These are phyloP conservation scores for Leccinum obscurum DNA, from an alignment of 768 basidiomycete genomes.

Conservation along the genomic window DNA sequence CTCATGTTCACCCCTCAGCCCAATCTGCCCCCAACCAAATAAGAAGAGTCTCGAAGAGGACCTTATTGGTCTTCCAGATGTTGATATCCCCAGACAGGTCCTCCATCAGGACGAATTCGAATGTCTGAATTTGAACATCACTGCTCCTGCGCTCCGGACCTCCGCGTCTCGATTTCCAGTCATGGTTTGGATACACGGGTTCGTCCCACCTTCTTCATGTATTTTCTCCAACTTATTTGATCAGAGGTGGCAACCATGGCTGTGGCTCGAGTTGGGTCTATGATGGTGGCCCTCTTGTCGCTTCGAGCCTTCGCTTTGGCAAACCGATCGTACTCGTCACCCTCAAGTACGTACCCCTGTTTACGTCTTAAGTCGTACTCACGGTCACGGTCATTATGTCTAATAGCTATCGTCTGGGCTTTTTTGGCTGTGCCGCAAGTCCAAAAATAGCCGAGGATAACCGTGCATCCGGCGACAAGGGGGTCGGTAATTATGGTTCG, in stretches of 20 bases:
- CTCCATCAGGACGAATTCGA: constrained; percentile 73
- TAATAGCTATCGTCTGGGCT: constrained; percentile 69
- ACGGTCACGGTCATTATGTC: constrained; percentile 8
- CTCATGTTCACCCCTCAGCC: constrained; percentile 40
- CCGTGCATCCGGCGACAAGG: constrained; percentile 59
- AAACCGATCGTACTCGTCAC: constrained; percentile 74
- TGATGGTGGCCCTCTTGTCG: constrained; percentile 71
- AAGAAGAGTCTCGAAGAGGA: constrained; percentile 55
- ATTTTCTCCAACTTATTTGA: constrained; percentile 21
- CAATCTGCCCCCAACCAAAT: constrained; percentile 71
- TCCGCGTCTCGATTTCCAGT: constrained; percentile 62
- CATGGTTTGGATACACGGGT: constrained; percentile 91
- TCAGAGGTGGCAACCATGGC: constrained; percentile 70
- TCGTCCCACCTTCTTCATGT: constrained; percentile 26
- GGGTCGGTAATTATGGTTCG: constrained; percentile 77
- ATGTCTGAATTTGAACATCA: constrained; percentile 79
- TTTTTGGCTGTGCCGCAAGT: constrained; percentile 76
- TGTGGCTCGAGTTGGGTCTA: constrained; percentile 78
- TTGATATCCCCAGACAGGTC: constrained; percentile 52
- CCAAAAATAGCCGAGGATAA: constrained; percentile 69
- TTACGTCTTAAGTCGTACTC: constrained; percentile 20
- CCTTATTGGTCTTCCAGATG: constrained; percentile 56
- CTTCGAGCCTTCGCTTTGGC: constrained; percentile 57
- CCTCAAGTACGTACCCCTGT: constrained; percentile 59
- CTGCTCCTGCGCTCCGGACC: constrained; percentile 61